These are phyloP conservation scores for Fomitiporia mediterranea DNA, from an alignment of 1,284 basidiomycete species.

Conservation along the genomic window DNA sequence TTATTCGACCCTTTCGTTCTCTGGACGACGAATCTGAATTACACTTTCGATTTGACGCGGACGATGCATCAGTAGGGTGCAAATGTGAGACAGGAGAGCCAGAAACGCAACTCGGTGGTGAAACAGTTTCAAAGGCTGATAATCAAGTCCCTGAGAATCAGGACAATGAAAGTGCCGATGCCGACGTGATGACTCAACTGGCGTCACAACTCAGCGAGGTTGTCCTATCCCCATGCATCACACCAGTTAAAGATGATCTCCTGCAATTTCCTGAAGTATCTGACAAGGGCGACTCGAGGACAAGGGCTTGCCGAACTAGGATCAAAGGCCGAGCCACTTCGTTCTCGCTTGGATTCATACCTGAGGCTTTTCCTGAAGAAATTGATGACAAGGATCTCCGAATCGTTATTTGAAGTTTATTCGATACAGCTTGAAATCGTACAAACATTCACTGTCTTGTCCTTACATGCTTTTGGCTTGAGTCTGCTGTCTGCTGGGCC, in stretches of 20 bases:
- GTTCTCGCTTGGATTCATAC: conserved; percentile 13
- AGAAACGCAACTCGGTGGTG: background rate
- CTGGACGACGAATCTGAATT: background rate
- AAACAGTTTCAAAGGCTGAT: background rate
- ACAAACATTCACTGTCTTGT: no score
- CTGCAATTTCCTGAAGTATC: background rate
- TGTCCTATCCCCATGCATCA: conserved; percentile 5
- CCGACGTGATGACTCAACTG: conserved; percentile 22
- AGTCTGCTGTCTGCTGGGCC: no score
- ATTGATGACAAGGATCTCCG: conserved; percentile 3
- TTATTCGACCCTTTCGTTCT: background rate
- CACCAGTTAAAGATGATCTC: background rate
- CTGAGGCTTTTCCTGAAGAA: conserved; percentile 11
- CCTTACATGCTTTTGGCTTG: no score
- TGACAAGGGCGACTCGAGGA: background rate
- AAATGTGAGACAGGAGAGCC: background rate
- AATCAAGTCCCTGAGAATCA: background rate
- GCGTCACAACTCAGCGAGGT: conserved; percentile 26
- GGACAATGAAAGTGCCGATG: background rate
- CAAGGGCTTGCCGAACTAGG: background rate
- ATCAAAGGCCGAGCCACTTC: background rate
- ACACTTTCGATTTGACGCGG: background rate
- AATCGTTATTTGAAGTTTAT: background rate
- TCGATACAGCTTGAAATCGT: no score
- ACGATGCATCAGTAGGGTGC: background rate